These are phyloP conservation scores for Tylopilus balloui DNA, from an alignment of 768 basidiomycete species.

Conservation along the genomic window DNA sequence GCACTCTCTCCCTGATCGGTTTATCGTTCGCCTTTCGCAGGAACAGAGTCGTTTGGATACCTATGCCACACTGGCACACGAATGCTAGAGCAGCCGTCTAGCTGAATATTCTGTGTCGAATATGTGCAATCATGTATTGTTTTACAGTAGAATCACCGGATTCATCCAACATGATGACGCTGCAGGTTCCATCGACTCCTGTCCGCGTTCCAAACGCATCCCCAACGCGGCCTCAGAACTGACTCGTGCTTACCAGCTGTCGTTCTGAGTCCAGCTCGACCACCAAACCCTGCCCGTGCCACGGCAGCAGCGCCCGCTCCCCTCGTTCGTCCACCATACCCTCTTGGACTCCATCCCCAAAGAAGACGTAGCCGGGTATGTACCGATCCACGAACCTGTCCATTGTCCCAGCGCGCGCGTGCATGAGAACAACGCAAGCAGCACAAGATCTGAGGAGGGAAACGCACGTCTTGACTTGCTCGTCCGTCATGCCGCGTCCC, in stretches of 20 bases:
- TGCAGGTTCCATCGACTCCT: background rate
- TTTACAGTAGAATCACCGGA: no score
- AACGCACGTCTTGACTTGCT: conserved; percentile 54
- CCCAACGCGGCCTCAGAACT: conserved; percentile 33
- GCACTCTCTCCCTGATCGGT: no score
- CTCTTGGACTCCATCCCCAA: conserved; percentile 51
- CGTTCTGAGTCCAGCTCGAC: conserved; percentile 55
- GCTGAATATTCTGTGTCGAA: no score
- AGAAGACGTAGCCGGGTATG: conserved; percentile 92
- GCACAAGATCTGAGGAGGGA: background rate
- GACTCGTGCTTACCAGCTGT: conserved; percentile 37
- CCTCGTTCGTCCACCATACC: conserved; percentile 28
- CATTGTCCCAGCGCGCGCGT: background rate
- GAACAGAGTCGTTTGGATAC: no score
- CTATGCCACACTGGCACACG: background rate
- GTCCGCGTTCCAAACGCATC: background rate
- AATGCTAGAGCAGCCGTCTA: no score
- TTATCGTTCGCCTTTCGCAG: no score
- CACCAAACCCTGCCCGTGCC: conserved; percentile 49
- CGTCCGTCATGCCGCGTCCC: conserved; percentile 85
- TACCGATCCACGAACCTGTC: conserved; percentile 85
- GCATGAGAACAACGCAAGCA: background rate
- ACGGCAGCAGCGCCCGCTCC: conserved; percentile 23
- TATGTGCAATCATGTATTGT: no score
- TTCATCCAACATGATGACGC: background rate